phyloP scores from a whole-genome alignment of 768 basidiomycete genomes.

The Dacryopinax spathularia region DNA sequence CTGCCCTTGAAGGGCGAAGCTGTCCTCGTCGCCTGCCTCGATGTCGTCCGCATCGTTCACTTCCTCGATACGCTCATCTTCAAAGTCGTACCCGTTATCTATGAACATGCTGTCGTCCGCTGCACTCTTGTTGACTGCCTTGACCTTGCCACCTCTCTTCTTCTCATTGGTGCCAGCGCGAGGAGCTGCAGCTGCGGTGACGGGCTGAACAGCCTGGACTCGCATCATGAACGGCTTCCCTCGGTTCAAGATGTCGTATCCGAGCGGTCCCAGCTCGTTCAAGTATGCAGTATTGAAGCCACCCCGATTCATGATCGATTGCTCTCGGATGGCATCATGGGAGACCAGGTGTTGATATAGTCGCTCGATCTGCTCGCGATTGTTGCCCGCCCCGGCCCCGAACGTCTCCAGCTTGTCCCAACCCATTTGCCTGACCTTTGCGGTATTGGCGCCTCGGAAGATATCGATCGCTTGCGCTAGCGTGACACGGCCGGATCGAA shows the following conservation, averaged over 20 bases:
- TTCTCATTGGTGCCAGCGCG: neutral
- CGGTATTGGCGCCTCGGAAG: constrained; percentile 48
- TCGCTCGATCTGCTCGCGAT: constrained; percentile 45
- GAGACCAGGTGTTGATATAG: constrained; percentile 44
- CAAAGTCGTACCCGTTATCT: neutral
- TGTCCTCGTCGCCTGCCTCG: neutral
- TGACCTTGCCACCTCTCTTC: constrained; percentile 4
- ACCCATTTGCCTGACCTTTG: constrained; percentile 33
- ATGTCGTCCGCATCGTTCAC: neutral
- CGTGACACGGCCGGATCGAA: constrained; percentile 41
- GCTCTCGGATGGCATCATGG: constrained; percentile 38
- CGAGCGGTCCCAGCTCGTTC: constrained; percentile 27
- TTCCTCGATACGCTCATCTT: neutral
- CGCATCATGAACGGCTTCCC: neutral
- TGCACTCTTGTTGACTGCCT: constrained; percentile 5
- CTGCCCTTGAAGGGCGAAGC: neutral
- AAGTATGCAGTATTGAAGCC: constrained; percentile 42
- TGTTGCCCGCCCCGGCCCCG: constrained; percentile 40
- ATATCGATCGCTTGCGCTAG: constrained; percentile 43
- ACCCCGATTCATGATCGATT: constrained; percentile 31
- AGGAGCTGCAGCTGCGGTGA: neutral
- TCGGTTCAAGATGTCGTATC: neutral
- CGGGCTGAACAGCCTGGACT: neutral
- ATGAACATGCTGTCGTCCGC: neutral
- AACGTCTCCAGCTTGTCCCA: constrained; percentile 36